Evolutionary conservation across 2,329 filamentous ascomycete genomes (phyloP).

Genomic region (Colletotrichum kahawae): DNA sequence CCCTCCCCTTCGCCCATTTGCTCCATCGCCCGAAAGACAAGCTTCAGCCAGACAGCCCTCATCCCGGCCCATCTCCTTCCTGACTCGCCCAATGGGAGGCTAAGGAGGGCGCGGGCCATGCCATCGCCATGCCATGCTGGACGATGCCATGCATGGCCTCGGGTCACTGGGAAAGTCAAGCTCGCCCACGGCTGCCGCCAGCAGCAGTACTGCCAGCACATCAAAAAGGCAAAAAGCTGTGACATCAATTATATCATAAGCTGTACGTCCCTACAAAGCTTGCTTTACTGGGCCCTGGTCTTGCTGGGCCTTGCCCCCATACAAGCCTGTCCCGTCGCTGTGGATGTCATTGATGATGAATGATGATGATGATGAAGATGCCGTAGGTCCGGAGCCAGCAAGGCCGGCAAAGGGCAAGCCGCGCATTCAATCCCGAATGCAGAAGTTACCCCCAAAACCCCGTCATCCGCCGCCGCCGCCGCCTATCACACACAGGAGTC

Average conservation of each 20-base stretch:
- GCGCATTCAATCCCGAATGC: background rate
- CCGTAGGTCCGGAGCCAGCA: background rate
- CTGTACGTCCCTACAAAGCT: background rate
- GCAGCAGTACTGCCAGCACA: background rate
- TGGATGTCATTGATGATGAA: background rate
- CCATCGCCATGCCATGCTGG: background rate
- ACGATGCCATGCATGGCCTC: slow-evolving; percentile 1
- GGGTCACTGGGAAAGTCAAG: background rate
- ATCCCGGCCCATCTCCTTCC: slow-evolving; percentile 6
- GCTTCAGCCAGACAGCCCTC: slow-evolving; percentile 13
- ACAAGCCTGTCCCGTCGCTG: background rate
- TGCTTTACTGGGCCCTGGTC: background rate
- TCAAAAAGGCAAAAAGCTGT: background rate
- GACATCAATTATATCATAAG: background rate
- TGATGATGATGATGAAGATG: background rate
- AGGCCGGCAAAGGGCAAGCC: background rate
- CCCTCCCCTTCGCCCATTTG: background rate
- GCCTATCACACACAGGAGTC: background rate
- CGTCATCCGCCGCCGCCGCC: background rate
- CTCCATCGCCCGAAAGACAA: slow-evolving; percentile 6
- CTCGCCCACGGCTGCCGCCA: background rate
- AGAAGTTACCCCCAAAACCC: background rate
- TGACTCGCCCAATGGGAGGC: background rate
- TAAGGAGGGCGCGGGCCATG: background rate
- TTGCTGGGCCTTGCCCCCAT: background rate